These are phyloP conservation scores for Ceratobasidium sp. DNA, from an alignment of 1,284 basidiomycete species.

Conservation along the genomic window DNA sequence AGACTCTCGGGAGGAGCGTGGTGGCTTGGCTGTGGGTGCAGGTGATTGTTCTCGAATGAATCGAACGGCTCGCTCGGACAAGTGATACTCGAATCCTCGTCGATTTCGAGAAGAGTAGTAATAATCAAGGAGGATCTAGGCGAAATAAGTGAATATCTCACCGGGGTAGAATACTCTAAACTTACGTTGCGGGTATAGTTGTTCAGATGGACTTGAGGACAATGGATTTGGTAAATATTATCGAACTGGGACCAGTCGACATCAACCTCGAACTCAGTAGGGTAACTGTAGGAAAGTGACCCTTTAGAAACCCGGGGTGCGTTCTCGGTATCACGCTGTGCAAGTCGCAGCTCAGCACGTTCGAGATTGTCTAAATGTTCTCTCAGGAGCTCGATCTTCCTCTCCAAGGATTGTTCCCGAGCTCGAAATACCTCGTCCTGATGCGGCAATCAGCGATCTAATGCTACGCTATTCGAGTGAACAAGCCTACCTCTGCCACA, in stretches of 20 bases:
- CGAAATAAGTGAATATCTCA: background rate
- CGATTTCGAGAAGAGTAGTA: constrained; percentile 84
- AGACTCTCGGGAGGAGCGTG: constrained; percentile 37
- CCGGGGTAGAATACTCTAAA: constrained; percentile 40
- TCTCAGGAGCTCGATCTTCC: constrained; percentile 61
- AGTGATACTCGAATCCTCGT: constrained; percentile 84
- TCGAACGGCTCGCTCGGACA: constrained; percentile 82
- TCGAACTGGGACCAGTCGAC: constrained; percentile 85
- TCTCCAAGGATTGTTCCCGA: constrained; percentile 40
- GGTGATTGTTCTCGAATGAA: constrained; percentile 78
- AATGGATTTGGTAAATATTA: constrained; percentile 92
- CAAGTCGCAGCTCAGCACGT: constrained; percentile 19
- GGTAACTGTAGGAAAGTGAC: constrained; percentile 44
- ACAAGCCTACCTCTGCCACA: background rate
- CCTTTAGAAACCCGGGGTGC: constrained; percentile 32
- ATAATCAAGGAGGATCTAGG: constrained; percentile 86
- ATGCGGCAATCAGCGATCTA: background rate
- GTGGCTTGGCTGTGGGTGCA: background rate
- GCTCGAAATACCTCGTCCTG: constrained; percentile 24
- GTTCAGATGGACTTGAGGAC: constrained; percentile 84
- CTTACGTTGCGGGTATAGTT: constrained; percentile 80
- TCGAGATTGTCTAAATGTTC: constrained; percentile 69
- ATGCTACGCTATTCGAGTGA: background rate
- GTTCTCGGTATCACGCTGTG: constrained; percentile 18
- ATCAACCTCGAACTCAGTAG: constrained; percentile 31